Base-by-base conservation (phyloP, 371 early-diverging fungal species). In the Mucor sp. region DNA sequence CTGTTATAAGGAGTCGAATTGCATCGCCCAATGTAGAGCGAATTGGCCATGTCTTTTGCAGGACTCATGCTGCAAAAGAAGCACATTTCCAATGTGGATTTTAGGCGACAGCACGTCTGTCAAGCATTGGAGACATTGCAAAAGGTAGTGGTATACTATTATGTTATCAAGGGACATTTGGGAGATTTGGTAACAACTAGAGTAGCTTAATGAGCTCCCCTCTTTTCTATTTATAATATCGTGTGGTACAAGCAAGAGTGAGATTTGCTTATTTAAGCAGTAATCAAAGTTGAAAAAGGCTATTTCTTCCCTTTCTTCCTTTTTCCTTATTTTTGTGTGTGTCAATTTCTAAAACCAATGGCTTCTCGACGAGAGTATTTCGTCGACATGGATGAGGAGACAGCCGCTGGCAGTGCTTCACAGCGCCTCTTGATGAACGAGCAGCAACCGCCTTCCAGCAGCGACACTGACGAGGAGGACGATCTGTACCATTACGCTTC, bases 381-480 rank as follows among this genome's bases (percentile, higher is more conserved):
- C 28, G 35, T 43, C 32, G 28, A 58, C 19, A 21, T 58, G 58
- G 68, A 68, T 56, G 68, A 68, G 27, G 68, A 68, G 62, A 62
- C 39, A 2, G 63, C 44, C 17, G 32, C 56, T 12, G 41, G 32
- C 11, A 56, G 32, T 23, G 61, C 62, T 32, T 62, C 56, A 15
- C 44, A 56, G 33, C 55, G 47, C 19, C 60, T 60, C 14, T 28
- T 21, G 27, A 17, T 39, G 11, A 19, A 56, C 0, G 39, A 56
- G 6, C 44, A 67, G 32, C 30, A 63, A 41, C 9, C 19, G 33
- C 9, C 32, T 8, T 32, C 55, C 25, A 53, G 17, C 25, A 53
- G 17, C 27, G 66, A 66, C 15, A 50, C 50, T 4, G 66, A 66
- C 1, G 66, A 66, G 12, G 53, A 48, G 15, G 58, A 58, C 25